Evolutionary conservation across 2,329 filamentous ascomycete genomes (phyloP), one percentile per base, ranked within the genome.

Genomic region (Ophiostoma populinum): DNA sequence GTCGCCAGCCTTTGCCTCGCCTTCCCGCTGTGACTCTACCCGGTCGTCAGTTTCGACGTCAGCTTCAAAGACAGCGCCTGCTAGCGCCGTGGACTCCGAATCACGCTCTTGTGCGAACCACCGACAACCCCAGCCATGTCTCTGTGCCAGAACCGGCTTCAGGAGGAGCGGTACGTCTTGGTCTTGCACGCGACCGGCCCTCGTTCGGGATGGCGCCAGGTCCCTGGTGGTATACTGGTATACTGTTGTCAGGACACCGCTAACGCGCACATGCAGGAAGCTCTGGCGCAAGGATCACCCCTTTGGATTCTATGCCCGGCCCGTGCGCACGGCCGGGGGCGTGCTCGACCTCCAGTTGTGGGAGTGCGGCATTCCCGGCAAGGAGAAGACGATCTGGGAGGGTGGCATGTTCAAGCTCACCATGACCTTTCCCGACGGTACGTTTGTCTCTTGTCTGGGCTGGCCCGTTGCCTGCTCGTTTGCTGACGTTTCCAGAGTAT

Each of bases 271-370:
- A 16, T 28, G 15, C 47, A 93, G 86, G 43, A 95, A 93, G 61
- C 83, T 93, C 61, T 98, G 90, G 90, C 76, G 90, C 45, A 77
- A 77, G 52, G 87, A 98, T 48, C 90, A 98, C 51, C 92, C 92
- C 0, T 98, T 98, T 51, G 90, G 90, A 42, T 98, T 98, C 62
- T 93, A 80, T 56, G 90, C 90, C 17, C 82, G 86, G 52, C 90
- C 92, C 10, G 64, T 76, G 42, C 80, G 87, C 47, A 86, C 74
- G 43, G 56, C 75, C 13, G 69, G 82, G 45, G 86, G 85, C 37
- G 73, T 83, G 2, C 68, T 95, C 35, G 90, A 98, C 51, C 65
- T 98, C 43, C 93, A 94, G 67, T 71, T 75, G 44, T 98, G 90
- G 90, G 86, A 95, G 49, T 95, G 90, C 50, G 86, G 86, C 28